These are phyloP conservation scores for Entonaema liquescens DNA, from an alignment of 495 filamentous ascomycete genomes.

Conservation along the genomic window DNA sequence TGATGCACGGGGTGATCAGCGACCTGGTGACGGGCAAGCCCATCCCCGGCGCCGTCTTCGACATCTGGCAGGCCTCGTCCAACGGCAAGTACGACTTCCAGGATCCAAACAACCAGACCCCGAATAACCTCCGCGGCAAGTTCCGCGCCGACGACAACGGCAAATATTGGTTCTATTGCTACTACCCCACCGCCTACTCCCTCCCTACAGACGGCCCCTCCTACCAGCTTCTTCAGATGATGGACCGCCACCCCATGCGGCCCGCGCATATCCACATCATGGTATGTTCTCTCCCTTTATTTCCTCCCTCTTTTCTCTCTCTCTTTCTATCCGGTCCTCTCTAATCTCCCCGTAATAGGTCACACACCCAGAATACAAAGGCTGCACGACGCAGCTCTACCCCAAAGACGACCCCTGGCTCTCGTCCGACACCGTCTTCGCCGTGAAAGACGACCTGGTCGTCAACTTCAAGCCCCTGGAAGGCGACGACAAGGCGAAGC, in stretches of 20 bases:
- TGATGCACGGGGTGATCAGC: conserved; percentile 78
- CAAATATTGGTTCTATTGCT: conserved; percentile 82
- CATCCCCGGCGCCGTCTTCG: conserved; percentile 75
- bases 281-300: conserved; percentile 55
- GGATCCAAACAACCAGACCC: conserved; percentile 75
- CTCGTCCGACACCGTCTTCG: conserved; percentile 77
- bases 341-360: conserved; percentile 43
- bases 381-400: conserved; percentile 81
- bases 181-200: conserved; percentile 82
- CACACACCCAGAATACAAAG: conserved; percentile 63
- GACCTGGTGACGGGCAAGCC: conserved; percentile 78
- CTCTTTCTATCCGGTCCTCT: conserved; percentile 5
- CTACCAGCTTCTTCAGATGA: conserved; percentile 70
- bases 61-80: conserved; percentile 86
- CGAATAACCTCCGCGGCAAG: conserved; percentile 87
- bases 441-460: conserved; percentile 79
- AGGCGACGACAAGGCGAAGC: conserved; percentile 68
- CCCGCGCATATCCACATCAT: conserved; percentile 89
- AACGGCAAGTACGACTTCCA: conserved; percentile 94
- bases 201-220: conserved; percentile 79
- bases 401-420: conserved; percentile 75
- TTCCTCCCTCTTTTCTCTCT: neutral
- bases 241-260: conserved; percentile 84
- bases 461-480: conserved; percentile 74
- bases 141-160: conserved; percentile 80